Percentiles rank a stretch among this genome's conserved stretches.
Evolutionary conservation across 345 rosid species (phyloP).

Genomic region (Bruguiera sexangula): DNA sequence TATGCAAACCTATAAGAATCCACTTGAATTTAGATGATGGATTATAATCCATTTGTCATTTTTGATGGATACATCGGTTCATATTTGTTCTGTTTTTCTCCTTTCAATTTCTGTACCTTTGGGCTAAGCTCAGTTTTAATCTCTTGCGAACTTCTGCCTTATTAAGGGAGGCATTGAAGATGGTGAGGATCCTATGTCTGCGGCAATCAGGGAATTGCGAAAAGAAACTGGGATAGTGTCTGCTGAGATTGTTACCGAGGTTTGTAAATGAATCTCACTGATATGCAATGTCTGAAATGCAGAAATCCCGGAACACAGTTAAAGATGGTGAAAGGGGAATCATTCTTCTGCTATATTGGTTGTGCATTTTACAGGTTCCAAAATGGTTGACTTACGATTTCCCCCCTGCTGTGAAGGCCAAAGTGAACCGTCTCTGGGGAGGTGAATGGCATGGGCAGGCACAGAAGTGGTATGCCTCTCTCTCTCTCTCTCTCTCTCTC

Average conservation of each 20-base stretch:
- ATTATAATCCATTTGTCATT: background rate
- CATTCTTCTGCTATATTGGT: background rate
- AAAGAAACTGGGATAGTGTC: slow-evolving; percentile 94
- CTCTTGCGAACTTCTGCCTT: slow-evolving; percentile 14
- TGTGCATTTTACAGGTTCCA: slow-evolving; percentile 61
- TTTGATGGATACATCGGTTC: background rate
- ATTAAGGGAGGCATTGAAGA: slow-evolving; percentile 90
- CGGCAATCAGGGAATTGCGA: slow-evolving; percentile 76
- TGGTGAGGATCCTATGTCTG: slow-evolving; percentile 84
- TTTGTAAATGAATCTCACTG: slow-evolving; percentile 15
- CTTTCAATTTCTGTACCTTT: background rate
- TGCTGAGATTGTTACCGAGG: slow-evolving; percentile 85
- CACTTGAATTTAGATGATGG: background rate
- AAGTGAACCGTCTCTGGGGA: slow-evolving; percentile 97
- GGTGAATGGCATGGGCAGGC: slow-evolving; percentile 99
- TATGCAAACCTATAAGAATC: no score
- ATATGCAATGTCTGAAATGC: background rate
- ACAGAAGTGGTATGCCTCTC: slow-evolving; percentile 66
- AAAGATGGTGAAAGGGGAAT: background rate
- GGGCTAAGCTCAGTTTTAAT: slow-evolving; percentile 1
- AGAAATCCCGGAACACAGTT: no score
- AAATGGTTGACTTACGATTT: slow-evolving; percentile 91
- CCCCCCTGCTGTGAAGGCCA: slow-evolving; percentile 89
- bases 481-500: background rate
- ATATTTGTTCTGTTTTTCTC: slow-evolving; percentile 5